Conservation (phyloP, 2,329 filamentous ascomycete species). For the Fusarium globosum region DNA sequence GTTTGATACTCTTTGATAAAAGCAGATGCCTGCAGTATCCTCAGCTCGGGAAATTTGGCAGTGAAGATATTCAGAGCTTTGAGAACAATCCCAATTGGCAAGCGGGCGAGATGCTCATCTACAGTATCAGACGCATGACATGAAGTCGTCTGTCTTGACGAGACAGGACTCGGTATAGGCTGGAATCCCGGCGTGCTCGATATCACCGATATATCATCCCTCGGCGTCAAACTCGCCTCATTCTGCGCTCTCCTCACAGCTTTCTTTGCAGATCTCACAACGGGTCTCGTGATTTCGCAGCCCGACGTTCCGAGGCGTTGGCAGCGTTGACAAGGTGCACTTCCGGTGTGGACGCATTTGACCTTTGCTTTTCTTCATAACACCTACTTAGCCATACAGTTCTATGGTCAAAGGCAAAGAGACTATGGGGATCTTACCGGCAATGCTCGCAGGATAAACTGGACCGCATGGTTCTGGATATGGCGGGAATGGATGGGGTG, state of each 20-base stretch:
- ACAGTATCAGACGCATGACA: constrained; percentile 2
- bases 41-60: constrained; percentile 50
- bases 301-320: constrained; percentile 39
- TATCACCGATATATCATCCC: background rate
- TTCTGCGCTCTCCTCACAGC: constrained; percentile 1
- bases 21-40: constrained; percentile 49
- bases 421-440: constrained; percentile 35
- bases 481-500: background rate
- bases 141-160: background rate
- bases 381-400: background rate
- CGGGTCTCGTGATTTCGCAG: constrained; percentile 43
- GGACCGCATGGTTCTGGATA: constrained; percentile 41
- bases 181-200: background rate
- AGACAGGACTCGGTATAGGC: constrained; percentile 1
- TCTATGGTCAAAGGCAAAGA: rapidly evolving
- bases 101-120: constrained; percentile 41
- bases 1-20: constrained; percentile 45
- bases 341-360: constrained; percentile 50
- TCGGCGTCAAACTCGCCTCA: background rate
- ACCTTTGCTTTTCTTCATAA: constrained; percentile 49
- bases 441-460: constrained; percentile 51
- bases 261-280: constrained; percentile 10
- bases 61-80: constrained; percentile 50
- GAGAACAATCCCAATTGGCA: constrained; percentile 45
- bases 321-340: constrained; percentile 48